Percentiles rank a stretch among this genome's conserved stretches.
Conservation (phyloP, 2,329 filamentous ascomycete species). For the Cercospora nicotianae region DNA sequence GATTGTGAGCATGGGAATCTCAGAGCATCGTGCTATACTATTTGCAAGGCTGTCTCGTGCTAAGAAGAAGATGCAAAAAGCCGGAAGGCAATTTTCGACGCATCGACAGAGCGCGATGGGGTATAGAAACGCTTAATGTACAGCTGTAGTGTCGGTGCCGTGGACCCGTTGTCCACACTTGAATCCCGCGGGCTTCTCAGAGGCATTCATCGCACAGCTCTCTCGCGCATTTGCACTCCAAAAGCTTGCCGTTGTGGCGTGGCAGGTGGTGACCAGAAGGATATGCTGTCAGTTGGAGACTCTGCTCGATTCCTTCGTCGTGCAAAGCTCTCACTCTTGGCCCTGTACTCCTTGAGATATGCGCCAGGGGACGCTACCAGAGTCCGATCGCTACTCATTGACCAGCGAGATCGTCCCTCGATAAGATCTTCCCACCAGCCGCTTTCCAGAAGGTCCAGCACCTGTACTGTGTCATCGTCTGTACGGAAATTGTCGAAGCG, state of each 20-base stretch:
- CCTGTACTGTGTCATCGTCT: conserved; percentile 4
- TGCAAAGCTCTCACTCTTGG: neutral
- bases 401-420: neutral
- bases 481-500: neutral
- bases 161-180: neutral
- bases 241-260: neutral
- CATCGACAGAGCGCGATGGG: neutral
- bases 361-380: neutral
- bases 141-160: neutral
- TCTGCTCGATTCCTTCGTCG: neutral
- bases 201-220: neutral
- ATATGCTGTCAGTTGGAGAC: conserved; percentile 10
- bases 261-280: conserved; percentile 6
- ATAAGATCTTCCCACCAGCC: conserved; percentile 13
- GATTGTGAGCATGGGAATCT: neutral
- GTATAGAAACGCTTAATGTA: neutral
- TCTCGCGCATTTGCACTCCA: neutral
- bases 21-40: neutral
- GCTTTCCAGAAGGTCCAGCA: conserved; percentile 1
- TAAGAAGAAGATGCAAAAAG: neutral
- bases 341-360: neutral
- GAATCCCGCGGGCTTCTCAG: neutral
- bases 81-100: neutral
- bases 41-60: neutral
- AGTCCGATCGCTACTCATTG: conserved; percentile 7